These are phyloP conservation scores for Aspergillus tamarii DNA, from an alignment of 2,329 filamentous ascomycete species.

Conservation along the genomic window DNA sequence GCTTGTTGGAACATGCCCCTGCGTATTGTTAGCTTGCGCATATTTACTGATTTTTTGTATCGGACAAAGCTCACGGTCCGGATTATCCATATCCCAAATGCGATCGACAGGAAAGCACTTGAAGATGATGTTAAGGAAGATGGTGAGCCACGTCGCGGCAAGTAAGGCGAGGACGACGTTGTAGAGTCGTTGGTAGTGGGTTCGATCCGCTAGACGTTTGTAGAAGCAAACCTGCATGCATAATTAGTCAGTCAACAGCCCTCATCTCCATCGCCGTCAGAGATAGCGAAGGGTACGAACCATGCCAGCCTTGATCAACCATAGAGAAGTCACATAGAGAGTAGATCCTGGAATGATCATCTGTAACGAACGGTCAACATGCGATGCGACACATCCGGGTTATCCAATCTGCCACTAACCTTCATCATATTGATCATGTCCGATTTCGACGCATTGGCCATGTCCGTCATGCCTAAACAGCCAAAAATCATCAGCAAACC, in stretches of 20 bases:
- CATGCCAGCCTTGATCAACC: slow-evolving; percentile 27
- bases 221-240: slow-evolving; percentile 17
- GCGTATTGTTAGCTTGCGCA: neutral
- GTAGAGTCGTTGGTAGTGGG: slow-evolving; percentile 22
- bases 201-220: slow-evolving; percentile 26
- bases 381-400: neutral
- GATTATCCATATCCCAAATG: slow-evolving; percentile 13
- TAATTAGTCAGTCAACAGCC: neutral
- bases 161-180: slow-evolving; percentile 21
- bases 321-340: slow-evolving; percentile 26
- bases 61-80: neutral
- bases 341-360: slow-evolving; percentile 29
- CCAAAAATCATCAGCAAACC: neutral
- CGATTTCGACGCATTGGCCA: slow-evolving; percentile 12
- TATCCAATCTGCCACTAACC: slow-evolving; percentile 8
- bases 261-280: neutral
- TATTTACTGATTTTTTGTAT: neutral
- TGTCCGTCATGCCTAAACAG: slow-evolving; percentile 22
- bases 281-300: slow-evolving; percentile 4
- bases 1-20: slow-evolving; percentile 21
- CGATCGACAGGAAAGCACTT: slow-evolving; percentile 24
- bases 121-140: slow-evolving; percentile 28
- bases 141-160: slow-evolving; percentile 22
- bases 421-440: slow-evolving; percentile 24
- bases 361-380: slow-evolving; percentile 5